Percentiles rank a stretch among this genome's conserved stretches.
Conservation (phyloP, 208 protist species). For the Leishmania tropica region DNA sequence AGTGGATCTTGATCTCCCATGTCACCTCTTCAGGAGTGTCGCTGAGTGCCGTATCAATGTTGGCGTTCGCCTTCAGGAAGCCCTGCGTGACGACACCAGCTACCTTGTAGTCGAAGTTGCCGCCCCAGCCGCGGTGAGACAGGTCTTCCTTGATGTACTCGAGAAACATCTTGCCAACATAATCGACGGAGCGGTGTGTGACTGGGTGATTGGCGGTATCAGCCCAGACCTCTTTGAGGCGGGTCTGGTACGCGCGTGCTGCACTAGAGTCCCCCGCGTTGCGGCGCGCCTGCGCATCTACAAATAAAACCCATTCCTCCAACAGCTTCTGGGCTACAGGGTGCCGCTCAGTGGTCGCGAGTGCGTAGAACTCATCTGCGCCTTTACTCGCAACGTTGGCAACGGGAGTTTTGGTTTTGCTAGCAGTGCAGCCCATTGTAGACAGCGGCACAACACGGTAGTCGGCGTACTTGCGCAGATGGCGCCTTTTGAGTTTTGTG, state of each 20-base stretch:
- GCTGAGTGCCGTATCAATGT: slow-evolving; percentile 46
- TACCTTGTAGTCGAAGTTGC: slow-evolving; percentile 87
- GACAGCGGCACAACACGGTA: neutral
- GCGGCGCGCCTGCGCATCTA: slow-evolving; percentile 45
- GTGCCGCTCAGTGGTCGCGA: slow-evolving; percentile 52
- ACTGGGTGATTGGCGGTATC: slow-evolving; percentile 46
- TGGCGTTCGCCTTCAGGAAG: slow-evolving; percentile 72
- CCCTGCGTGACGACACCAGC: slow-evolving; percentile 72
- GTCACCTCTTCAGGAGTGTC: slow-evolving; percentile 43
- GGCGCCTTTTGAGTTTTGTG: no score
- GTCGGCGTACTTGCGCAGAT: neutral
- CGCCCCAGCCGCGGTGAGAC: slow-evolving; percentile 67
- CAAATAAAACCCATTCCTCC: slow-evolving; percentile 77
- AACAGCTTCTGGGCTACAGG: slow-evolving; percentile 68
- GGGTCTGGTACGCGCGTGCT: slow-evolving; percentile 27
- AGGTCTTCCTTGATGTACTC: slow-evolving; percentile 78
- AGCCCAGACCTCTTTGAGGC: slow-evolving; percentile 73
- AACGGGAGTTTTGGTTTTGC: slow-evolving; percentile 48
- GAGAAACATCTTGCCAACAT: slow-evolving; percentile 87
- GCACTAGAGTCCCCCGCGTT: slow-evolving; percentile 33
- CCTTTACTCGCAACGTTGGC: slow-evolving; percentile 17
- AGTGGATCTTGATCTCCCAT: slow-evolving; percentile 86
- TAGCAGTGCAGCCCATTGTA: slow-evolving; percentile 69
- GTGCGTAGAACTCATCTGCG: slow-evolving; percentile 51
- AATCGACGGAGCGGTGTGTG: slow-evolving; percentile 75